Evolutionary conservation across 805 yeast genomes (phyloP).

Genomic region (Candida dajiaensis): DNA sequence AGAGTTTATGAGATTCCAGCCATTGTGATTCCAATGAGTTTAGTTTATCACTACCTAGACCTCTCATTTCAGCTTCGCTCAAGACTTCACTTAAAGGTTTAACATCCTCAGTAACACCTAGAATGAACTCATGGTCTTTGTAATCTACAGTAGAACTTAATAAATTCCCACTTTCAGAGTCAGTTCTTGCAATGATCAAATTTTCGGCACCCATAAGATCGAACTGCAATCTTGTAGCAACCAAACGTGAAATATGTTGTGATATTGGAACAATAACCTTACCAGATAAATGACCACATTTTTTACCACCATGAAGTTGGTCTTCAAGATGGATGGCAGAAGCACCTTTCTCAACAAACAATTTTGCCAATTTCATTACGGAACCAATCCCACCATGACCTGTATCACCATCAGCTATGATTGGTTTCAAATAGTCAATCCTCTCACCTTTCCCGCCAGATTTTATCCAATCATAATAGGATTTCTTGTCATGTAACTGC

Average conservation of each 20-base stretch:
- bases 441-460: constrained; percentile 18
- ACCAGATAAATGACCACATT: constrained; percentile 60
- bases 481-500: constrained; percentile 47
- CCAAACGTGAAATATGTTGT: constrained; percentile 46
- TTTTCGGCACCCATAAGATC: constrained; percentile 57
- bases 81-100: constrained; percentile 42
- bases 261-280: constrained; percentile 56
- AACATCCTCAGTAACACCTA: constrained; percentile 36
- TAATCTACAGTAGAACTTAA: constrained; percentile 48
- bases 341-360: constrained; percentile 63
- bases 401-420: constrained; percentile 63
- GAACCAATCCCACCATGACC: constrained; percentile 61
- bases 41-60: constrained; percentile 30
- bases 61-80: constrained; percentile 35
- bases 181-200: constrained; percentile 55
- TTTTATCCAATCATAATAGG: constrained; percentile 35
- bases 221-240: constrained; percentile 59
- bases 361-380: constrained; percentile 58
- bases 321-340: constrained; percentile 64
- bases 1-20: constrained; percentile 35
- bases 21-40: constrained; percentile 39
- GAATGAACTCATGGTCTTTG: constrained; percentile 48
- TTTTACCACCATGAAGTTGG: constrained; percentile 59
- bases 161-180: constrained; percentile 49
- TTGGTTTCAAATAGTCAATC: constrained; percentile 52